Evolutionary conservation across 768 basidiomycete genomes (phyloP), one percentile per base, ranked within the genome.

Genomic region (Floccularia luteovirens): DNA sequence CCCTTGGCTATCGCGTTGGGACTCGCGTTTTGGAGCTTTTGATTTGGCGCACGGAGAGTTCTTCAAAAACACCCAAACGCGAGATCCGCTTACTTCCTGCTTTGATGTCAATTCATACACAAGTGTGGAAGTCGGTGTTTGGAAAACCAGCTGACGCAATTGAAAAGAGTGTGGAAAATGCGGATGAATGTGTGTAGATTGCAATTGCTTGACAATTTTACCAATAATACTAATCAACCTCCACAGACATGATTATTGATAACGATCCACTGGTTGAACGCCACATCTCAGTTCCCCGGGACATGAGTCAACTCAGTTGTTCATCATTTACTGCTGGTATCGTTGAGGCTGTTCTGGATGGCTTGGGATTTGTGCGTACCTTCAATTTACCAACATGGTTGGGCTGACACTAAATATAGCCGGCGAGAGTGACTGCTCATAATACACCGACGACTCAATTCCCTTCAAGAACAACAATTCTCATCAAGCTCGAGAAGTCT

Each of bases 321-420:
- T 96, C 91, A n/a, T 97, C 96, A 2, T 87, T 94, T 55, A 90
- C 91, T 0, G 96, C 96, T 8, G 96, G 96, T 1, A 82, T 99
- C 36, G 94, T 99, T 10, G 96, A 99, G 62, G 96, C 93, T 8
- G 90, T 94, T 12, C 69, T 97, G 47, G 93, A 97, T 56, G 92
- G 91, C 1, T 69, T 94, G 19, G 89, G 90, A 43, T 91, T 98
- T 51, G 93, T 96, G 55, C 54, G 90, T 77, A n/a, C 14, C 13
- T 31, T 22, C 24, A 21, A 14, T 31, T 13, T 24, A 33, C 33
- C 33, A 12, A 31, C 11, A 33, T 13, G 4, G 19, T 14, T 31
- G 32, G 25, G 17, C 20, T 32, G 36, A 31, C 21, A 21, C 30
- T 46, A 5, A 36, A 49, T 50, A 43, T 31, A 98, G 94, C 94